Conservation (phyloP, 1,284 basidiomycete species). For the Pseudozyma pruni region DNA sequence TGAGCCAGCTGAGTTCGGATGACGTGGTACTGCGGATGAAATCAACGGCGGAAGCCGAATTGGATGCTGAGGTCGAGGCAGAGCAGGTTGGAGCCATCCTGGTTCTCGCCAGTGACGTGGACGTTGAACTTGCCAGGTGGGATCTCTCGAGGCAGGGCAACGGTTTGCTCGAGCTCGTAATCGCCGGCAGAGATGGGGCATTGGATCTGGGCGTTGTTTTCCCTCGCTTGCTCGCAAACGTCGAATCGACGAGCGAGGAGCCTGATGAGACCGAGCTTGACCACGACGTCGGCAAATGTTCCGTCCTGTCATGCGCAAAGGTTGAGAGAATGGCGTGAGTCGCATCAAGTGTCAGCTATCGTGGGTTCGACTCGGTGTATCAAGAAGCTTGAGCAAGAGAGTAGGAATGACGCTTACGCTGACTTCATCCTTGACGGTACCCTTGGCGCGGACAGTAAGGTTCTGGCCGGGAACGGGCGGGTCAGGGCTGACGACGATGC, state of each 20-base stretch:
- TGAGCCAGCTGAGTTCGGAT: background rate
- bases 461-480: conserved; percentile 64
- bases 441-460: conserved; percentile 61
- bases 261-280: conserved; percentile 63
- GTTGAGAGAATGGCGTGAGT: background rate
- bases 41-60: conserved; percentile 64
- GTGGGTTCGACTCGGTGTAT: too few relatives aligned
- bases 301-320: conserved; percentile 38
- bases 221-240: conserved; percentile 58
- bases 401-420: conserved; percentile 57
- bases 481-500: conserved; percentile 60
- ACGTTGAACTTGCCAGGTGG: conserved; percentile 78
- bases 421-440: conserved; percentile 47
- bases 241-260: conserved; percentile 60
- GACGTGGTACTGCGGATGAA: too few relatives aligned
- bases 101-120: conserved; percentile 78
- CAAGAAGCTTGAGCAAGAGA: too few relatives aligned
- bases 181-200: conserved; percentile 60
- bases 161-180: conserved; percentile 63
- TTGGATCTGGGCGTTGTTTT: conserved; percentile 61
- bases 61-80: conserved; percentile 81
- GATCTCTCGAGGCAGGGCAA: conserved; percentile 61
- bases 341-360: background rate
- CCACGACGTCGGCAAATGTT: conserved; percentile 59
- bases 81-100: conserved; percentile 80